Evolutionary conservation across 2,329 filamentous ascomycete species (phyloP).

Genomic region (Aspergillus hiratsukae): DNA sequence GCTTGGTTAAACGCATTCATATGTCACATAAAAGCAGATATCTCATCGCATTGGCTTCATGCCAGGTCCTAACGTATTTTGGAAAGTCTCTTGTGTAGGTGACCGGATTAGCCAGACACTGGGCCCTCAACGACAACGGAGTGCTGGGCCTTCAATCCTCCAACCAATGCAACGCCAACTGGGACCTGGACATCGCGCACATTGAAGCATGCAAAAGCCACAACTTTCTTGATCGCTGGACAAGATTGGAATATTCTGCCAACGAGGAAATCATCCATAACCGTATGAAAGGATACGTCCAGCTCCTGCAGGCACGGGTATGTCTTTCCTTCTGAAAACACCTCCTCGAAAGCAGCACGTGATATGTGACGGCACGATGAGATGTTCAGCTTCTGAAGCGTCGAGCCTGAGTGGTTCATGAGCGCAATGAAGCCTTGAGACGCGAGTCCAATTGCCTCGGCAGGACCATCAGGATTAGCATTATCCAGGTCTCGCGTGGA

Average conservation of each 20-base stretch:
- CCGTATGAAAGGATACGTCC: constrained; percentile 65
- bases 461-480: constrained; percentile 58
- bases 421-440: constrained; percentile 71
- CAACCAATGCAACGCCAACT: constrained; percentile 55
- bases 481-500: constrained; percentile 75
- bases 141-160: constrained; percentile 55
- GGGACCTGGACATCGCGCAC: constrained; percentile 55
- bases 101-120: constrained; percentile 1
- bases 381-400: constrained; percentile 67
- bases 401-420: constrained; percentile 74
- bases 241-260: constrained; percentile 44
- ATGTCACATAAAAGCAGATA: not conserved
- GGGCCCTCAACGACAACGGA: constrained; percentile 41
- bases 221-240: constrained; percentile 49
- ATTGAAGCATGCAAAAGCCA: constrained; percentile 61
- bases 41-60: not conserved
- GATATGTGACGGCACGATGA: constrained; percentile 80
- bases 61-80: not conserved
- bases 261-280: constrained; percentile 43
- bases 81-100: not conserved
- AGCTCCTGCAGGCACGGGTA: constrained; percentile 69
- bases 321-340: constrained; percentile 58
- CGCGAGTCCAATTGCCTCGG: constrained; percentile 66
- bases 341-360: constrained; percentile 64
- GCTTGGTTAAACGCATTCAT: not conserved